Conservation (phyloP, 176 grass and related monocot genomes). For the Oryza longistaminata region DNA sequence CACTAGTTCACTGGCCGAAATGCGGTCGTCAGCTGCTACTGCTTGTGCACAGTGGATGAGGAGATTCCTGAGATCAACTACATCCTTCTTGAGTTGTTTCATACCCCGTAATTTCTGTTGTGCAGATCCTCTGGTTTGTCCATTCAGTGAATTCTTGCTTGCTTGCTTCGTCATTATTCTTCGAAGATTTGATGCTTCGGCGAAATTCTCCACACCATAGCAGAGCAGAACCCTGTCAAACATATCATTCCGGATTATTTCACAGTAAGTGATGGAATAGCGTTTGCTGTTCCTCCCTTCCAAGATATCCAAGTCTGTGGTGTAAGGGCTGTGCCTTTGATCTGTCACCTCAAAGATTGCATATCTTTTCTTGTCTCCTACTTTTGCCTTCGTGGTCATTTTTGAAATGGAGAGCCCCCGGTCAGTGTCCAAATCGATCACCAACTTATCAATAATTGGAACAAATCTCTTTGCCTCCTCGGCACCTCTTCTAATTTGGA, state of each 20-base stretch:
- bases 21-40: constrained; percentile 31
- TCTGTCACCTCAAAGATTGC: neutral
- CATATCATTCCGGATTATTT: constrained; percentile 36
- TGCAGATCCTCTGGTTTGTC: neutral
- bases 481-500: constrained; percentile 42
- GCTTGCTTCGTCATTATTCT: constrained; percentile 42
- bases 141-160: constrained; percentile 17
- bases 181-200: constrained; percentile 29
- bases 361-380: neutral
- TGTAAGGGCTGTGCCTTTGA: constrained; percentile 12
- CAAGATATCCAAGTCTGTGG: constrained; percentile 32
- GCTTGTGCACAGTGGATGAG: constrained; percentile 51
- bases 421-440: constrained; percentile 28
- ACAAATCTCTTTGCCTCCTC: constrained; percentile 48
- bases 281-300: constrained; percentile 50
- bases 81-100: constrained; percentile 34
- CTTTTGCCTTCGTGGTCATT: constrained; percentile 21
- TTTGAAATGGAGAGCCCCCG: neutral
- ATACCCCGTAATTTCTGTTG: constrained; percentile 13
- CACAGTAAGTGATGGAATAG: constrained; percentile 34
- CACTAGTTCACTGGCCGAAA: constrained; percentile 35
- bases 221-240: constrained; percentile 49
- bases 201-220: constrained; percentile 5
- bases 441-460: constrained; percentile 49
- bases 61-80: constrained; percentile 44